Percentiles rank a stretch among this genome's conserved stretches.
Conservation (phyloP, 2,329 filamentous ascomycete genomes). For the Fusarium multiceps region DNA sequence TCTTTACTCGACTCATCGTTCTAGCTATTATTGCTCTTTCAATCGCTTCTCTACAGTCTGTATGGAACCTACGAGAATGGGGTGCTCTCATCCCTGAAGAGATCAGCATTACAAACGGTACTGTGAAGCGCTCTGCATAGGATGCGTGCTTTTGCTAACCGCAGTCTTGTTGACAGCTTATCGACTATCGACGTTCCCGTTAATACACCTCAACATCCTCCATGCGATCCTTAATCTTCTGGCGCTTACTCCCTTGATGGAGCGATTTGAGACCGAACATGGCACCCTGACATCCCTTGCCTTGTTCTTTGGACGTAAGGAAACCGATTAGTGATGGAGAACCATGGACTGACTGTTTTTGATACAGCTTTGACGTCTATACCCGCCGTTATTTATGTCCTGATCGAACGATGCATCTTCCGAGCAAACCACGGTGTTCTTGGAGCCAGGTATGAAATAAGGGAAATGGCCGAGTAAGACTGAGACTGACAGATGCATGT, state of each 20-base stretch:
- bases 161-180: conserved; percentile 71
- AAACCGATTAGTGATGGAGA: not conserved
- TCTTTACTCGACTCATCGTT: conserved; percentile 82
- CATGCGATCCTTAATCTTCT: conserved; percentile 84
- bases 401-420: conserved; percentile 80
- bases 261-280: conserved; percentile 92
- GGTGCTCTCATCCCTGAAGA: conserved; percentile 82
- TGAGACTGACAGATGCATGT: conserved; percentile 6
- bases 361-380: conserved; percentile 80
- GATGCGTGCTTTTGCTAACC: conserved; percentile 9
- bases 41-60: conserved; percentile 73
- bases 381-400: conserved; percentile 82
- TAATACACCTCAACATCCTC: conserved; percentile 84
- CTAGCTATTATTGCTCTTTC: conserved; percentile 71
- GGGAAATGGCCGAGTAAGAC: too few species aligned
- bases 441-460: conserved; percentile 77
- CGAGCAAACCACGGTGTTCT: conserved; percentile 78
- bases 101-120: conserved; percentile 77
- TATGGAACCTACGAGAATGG: conserved; percentile 81
- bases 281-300: conserved; percentile 89
- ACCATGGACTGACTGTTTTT: conserved; percentile 18
- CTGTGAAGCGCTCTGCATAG: not conserved
- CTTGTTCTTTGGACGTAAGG: conserved; percentile 90
- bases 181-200: conserved; percentile 89
- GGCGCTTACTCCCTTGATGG: conserved; percentile 86